Conservation (phyloP, 257 asterid species). For the Solanum stenotomum region DNA sequence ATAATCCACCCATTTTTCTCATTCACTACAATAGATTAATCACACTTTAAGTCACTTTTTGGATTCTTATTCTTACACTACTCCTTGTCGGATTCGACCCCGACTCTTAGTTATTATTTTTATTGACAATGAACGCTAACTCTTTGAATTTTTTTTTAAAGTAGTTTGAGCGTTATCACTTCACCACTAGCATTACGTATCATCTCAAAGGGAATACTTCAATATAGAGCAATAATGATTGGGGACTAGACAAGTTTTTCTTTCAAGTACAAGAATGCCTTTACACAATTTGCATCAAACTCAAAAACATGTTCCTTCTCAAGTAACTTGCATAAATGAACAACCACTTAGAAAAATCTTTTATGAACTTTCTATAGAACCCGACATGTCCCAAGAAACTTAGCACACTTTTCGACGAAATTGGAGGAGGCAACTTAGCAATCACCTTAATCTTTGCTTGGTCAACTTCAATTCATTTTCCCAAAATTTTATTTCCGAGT, state of each 20-base stretch:
- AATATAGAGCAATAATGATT: neutral
- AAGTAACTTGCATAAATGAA: neutral
- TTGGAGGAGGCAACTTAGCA: neutral
- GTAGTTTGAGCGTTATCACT: no score
- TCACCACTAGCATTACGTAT: no score
- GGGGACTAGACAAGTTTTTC: neutral
- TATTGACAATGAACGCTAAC: no score
- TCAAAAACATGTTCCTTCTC: neutral
- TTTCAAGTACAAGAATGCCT: neutral
- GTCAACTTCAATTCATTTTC: neutral
- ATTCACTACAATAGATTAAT: no score
- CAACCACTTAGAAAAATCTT: neutral
- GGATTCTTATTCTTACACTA: no score
- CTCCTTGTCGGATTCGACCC: no score
- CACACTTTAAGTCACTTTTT: no score
- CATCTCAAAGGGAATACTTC: neutral
- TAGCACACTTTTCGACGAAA: neutral
- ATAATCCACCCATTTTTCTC: no score
- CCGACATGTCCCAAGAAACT: neutral
- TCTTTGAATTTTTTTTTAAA: no score
- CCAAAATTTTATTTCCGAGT: neutral
- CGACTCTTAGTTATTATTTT: no score
- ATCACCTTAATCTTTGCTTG: neutral
- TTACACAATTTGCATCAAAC: neutral
- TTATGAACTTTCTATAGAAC: neutral